phyloP scores from a whole-genome alignment of 2,329 filamentous ascomycete genomes.

The Alternaria ethzedia region DNA sequence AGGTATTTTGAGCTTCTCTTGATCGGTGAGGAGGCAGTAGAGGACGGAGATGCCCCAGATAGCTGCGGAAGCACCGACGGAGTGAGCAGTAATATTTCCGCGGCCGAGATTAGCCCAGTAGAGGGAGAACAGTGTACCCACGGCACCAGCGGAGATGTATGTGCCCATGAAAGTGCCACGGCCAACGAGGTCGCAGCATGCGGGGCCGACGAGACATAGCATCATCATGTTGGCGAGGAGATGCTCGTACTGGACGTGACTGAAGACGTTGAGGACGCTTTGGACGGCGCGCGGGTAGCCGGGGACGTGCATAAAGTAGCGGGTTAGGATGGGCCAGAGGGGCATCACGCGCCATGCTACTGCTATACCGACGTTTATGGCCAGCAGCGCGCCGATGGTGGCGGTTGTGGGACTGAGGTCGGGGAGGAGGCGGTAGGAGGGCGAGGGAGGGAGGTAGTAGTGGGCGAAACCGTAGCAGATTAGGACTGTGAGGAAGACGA shows the following conservation, averaged over 20 bases:
- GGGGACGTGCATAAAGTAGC: conserved; percentile 56
- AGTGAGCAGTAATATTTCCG: conserved; percentile 35
- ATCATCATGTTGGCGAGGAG: conserved; percentile 66
- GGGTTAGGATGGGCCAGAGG: conserved; percentile 70
- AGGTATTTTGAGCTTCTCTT: conserved; percentile 41
- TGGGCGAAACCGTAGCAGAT: conserved; percentile 36
- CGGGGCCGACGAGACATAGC: conserved; percentile 70
- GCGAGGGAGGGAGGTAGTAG: conserved; percentile 41
- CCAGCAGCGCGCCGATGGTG: conserved; percentile 66
- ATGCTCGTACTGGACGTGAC: conserved; percentile 69
- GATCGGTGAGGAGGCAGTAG: conserved; percentile 40
- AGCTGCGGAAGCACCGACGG: conserved; percentile 42
- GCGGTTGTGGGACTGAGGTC: conserved; percentile 42
- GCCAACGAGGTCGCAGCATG: conserved; percentile 44
- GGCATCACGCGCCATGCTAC: conserved; percentile 68
- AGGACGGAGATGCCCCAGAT: conserved; percentile 42
- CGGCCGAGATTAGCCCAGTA: conserved; percentile 45
- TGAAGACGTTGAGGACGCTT: conserved; percentile 70
- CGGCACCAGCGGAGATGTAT: conserved; percentile 42
- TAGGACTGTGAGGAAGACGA: conserved; percentile 37
- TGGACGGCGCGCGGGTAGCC: conserved; percentile 67
- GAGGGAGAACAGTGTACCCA: conserved; percentile 37
- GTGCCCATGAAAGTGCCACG: conserved; percentile 45
- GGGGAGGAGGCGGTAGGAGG: conserved; percentile 41
- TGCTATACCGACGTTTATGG: conserved; percentile 64